Evolutionary conservation across 768 basidiomycete species (phyloP).

Genomic region (Lactifluus pinguis): DNA sequence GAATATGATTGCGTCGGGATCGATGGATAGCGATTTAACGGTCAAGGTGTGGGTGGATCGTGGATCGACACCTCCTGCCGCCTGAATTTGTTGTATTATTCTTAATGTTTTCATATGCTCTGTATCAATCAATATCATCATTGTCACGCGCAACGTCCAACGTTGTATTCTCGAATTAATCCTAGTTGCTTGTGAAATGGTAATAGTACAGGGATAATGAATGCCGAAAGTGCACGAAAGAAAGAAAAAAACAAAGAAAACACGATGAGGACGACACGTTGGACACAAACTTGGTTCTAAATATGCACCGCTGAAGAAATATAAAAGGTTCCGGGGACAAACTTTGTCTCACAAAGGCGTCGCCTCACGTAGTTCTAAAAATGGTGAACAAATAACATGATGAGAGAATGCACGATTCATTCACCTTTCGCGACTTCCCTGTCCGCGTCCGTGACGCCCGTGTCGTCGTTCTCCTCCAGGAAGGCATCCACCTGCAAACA

Average conservation of each 20-base stretch:
- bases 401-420: constrained; percentile 18
- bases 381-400: background rate
- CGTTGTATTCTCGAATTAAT: constrained; percentile 8
- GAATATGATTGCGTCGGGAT: constrained; percentile 83
- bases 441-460: constrained; percentile 72
- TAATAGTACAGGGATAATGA: constrained; percentile 16
- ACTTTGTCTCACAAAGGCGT: constrained; percentile 1
- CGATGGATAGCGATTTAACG: constrained; percentile 73
- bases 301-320: background rate
- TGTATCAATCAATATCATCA: background rate
- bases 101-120: background rate
- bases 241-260: background rate
- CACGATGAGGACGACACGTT: background rate
- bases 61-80: background rate
- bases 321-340: no score
- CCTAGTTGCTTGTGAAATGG: constrained; percentile 5
- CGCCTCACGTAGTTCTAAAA: constrained; percentile 7
- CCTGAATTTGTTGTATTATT: background rate
- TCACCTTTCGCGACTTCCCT: constrained; percentile 68
- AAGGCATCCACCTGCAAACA: constrained; percentile 73
- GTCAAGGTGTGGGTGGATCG: constrained; percentile 77
- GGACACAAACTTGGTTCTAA: constrained; percentile 1
- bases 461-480: constrained; percentile 89
- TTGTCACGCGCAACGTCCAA: background rate
- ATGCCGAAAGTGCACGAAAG: background rate